These are phyloP conservation scores for Plasmodium gallinaceum DNA, from an alignment of 169 alveolate genomes.

Conservation along the genomic window DNA sequence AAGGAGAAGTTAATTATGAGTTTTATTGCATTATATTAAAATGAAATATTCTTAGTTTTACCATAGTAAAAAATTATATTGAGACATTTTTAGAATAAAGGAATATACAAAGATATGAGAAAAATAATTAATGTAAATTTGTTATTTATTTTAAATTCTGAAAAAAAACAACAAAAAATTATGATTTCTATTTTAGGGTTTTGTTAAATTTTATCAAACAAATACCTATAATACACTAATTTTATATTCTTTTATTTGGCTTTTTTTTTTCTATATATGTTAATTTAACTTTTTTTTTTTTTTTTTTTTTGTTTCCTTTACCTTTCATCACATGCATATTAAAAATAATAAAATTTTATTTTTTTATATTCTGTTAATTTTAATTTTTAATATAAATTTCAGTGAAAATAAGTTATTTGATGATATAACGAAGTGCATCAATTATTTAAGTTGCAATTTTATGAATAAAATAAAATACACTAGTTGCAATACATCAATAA, in stretches of 20 bases:
- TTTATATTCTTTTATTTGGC: background rate
- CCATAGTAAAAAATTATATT: too few species aligned
- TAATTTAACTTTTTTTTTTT: conserved; percentile 4
- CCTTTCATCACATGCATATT: conserved; percentile 35
- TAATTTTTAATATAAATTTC: conserved; percentile 25
- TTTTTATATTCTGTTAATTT: conserved; percentile 25
- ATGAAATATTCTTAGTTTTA: too few species aligned
- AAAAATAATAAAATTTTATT: conserved; percentile 13
- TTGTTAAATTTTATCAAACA: too few species aligned
- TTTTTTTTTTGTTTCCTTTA: conserved; percentile 6
- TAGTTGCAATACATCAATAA: background rate
- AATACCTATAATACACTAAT: too few species aligned
- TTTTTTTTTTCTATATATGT: background rate
- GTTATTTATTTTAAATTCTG: too few species aligned
- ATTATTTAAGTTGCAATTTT: background rate
- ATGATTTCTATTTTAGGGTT: too few species aligned
- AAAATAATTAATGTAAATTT: too few species aligned
- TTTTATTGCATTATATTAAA: too few species aligned
- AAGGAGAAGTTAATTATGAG: too few species aligned
- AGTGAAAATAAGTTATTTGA: conserved; percentile 21
- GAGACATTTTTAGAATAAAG: too few species aligned
- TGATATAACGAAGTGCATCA: background rate
- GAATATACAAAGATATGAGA: too few species aligned
- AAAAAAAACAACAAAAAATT: too few species aligned
- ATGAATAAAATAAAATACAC: background rate